phyloP scores from a whole-genome alignment of 768 basidiomycete species.

The Udeniomyces megalosporus region DNA sequence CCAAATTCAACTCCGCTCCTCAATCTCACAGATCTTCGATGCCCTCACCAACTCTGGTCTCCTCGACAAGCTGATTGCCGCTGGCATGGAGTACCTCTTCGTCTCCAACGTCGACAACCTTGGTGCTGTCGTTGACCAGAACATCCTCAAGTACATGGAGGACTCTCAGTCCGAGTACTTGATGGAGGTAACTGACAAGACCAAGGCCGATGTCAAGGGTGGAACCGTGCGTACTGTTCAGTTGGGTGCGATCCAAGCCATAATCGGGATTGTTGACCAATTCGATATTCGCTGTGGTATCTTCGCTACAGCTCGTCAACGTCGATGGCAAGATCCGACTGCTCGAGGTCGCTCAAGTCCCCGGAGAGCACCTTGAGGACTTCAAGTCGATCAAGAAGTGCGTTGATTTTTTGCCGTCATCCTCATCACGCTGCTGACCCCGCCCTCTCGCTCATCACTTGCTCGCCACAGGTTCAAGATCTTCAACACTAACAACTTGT shows the following conservation, averaged over 20 bases:
- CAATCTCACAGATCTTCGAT: conserved; percentile 45
- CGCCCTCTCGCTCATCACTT: not conserved
- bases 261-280: no score
- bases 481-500: conserved; percentile 42
- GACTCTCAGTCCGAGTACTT: conserved; percentile 66
- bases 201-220: conserved; percentile 71
- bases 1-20: not conserved
- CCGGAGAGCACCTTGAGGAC: conserved; percentile 81
- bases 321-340: conserved; percentile 76
- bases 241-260: no score
- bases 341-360: conserved; percentile 88
- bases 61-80: conserved; percentile 69
- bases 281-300: no score
- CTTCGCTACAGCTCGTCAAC: conserved; percentile 44
- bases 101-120: conserved; percentile 67
- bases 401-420: not conserved
- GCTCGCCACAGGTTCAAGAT: conserved; percentile 51
- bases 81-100: conserved; percentile 94
- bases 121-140: conserved; percentile 16
- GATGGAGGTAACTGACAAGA: conserved; percentile 95
- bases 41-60: conserved; percentile 79
- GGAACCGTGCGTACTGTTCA: conserved; percentile 18
- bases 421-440: no score
- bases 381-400: conserved; percentile 48
- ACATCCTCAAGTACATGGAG: conserved; percentile 47